Base-by-base conservation (phyloP, 1,284 basidiomycete genomes). In the Cutaneotrichosporon sp. region DNA sequence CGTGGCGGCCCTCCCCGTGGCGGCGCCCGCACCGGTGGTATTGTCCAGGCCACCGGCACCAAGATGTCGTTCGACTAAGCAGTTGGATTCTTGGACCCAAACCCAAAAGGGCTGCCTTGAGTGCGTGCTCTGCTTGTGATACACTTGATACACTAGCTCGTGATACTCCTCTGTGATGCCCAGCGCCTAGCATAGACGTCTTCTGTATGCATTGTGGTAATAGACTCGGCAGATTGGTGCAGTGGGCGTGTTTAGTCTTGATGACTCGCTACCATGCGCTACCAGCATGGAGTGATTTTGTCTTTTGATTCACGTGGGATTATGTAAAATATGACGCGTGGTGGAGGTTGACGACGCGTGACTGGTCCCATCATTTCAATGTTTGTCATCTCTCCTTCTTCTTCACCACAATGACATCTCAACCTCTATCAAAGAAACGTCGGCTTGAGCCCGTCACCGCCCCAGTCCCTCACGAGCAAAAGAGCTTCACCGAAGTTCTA, bases 401-500 rank as follows among this genome's bases (percentile, higher is more conserved):
- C 40, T 5, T 13, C 40, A 30, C 34, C 21, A 42, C 42, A 11
- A 61, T 36, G 53, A 30, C 21, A 13, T 61, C 65, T 10, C 68
- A 74, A n/a, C 76, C 72, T 9, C 58, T 62, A 9, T 60, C 61
- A 47, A 79, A 79, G 68, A 77, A 75, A 64, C 55, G 76, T 18
- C 73, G 71, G 57, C 66, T 77, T 2, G 71, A 73, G 22, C 31
- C 32, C 36, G 42, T 58, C 1, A 60, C 70, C 47, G 53, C 62
- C 13, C 47, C 63, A 2, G 26, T 26, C 10, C 53, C 55, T 2
- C n/a, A 22, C 0, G 63, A 59, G 10, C 74, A 81, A 52, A 69
- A 77, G 1, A 91, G 90, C 2, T 94, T 94, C 72, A 84, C 88
- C 0, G 89, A 91, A 62, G 87, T 92, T 6, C 81, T 94, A 5